These are phyloP conservation scores for Nicotiana rustica DNA, from an alignment of 305 asterid genomes.

Conservation along the genomic window DNA sequence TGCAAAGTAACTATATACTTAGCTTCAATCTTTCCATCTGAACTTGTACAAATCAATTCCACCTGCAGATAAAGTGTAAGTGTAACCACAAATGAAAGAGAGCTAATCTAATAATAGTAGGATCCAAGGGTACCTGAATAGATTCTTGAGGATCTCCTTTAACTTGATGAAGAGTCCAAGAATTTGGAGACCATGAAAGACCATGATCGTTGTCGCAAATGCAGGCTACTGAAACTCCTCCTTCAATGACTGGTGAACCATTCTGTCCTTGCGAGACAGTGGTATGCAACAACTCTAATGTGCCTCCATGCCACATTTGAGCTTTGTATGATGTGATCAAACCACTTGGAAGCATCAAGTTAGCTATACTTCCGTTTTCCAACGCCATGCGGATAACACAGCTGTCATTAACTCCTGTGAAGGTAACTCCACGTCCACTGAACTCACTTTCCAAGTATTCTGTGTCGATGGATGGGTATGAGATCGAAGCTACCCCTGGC, in stretches of 20 bases:
- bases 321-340: constrained; percentile 80
- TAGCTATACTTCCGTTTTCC: constrained; percentile 64
- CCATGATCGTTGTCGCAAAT: constrained; percentile 44
- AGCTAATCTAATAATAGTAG: background rate
- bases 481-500: constrained; percentile 46
- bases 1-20: constrained; percentile 60
- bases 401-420: constrained; percentile 54
- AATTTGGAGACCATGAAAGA: constrained; percentile 53
- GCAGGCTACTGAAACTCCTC: constrained; percentile 71
- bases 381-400: constrained; percentile 62
- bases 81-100: background rate
- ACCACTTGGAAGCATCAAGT: constrained; percentile 78
- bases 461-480: constrained; percentile 41
- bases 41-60: constrained; percentile 53
- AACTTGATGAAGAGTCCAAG: constrained; percentile 62
- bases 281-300: constrained; percentile 73
- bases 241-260: constrained; percentile 54
- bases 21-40: constrained; percentile 45
- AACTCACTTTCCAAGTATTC: constrained; percentile 54
- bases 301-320: constrained; percentile 86
- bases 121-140: constrained; percentile 49
- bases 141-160: constrained; percentile 62
- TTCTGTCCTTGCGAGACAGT: constrained; percentile 51
- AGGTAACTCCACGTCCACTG: constrained; percentile 56
- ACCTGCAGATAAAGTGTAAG: constrained; percentile 47